phyloP scores from a whole-genome alignment of 225 moss, liverwort and hornwort species.

The Marchantia paleacea region DNA sequence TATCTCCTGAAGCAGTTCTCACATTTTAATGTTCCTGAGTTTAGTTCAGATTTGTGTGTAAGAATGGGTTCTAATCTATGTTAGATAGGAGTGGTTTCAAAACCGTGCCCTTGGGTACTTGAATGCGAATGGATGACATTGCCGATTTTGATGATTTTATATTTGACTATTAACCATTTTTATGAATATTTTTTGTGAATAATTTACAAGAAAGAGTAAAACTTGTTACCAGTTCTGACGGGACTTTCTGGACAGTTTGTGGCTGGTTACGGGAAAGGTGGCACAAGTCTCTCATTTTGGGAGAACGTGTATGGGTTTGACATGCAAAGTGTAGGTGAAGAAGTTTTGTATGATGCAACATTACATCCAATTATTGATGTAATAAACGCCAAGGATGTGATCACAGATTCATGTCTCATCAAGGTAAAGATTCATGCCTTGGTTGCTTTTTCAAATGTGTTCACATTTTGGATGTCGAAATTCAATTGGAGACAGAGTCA shows the following conservation, averaged over 20 bases:
- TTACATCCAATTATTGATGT: slow-evolving; percentile 83
- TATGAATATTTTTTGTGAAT: no score
- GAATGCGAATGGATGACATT: no score
- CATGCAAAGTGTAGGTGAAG: slow-evolving; percentile 89
- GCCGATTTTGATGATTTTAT: no score
- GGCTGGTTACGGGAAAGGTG: slow-evolving; percentile 90
- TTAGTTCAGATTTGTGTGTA: background rate
- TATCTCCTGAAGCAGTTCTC: slow-evolving; percentile 13
- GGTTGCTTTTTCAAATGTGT: background rate
- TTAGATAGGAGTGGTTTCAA: no score
- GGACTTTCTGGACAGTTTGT: slow-evolving; percentile 58
- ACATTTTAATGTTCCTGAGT: background rate
- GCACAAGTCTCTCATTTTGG: slow-evolving; percentile 90
- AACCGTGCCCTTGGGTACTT: no score
- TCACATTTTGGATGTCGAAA: no score
- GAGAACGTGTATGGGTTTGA: slow-evolving; percentile 91
- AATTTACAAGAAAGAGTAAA: background rate
- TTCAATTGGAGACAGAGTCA: no score
- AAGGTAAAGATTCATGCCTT: slow-evolving; percentile 43
- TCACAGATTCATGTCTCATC: slow-evolving; percentile 66
- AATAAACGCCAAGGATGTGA: slow-evolving; percentile 65
- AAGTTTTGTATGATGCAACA: slow-evolving; percentile 75
- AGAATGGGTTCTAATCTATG: no score
- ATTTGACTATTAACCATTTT: no score
- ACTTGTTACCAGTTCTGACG: slow-evolving; percentile 10